A percentile compares a stretch with the other conserved stretches of the same genome.
phyloP scores from a whole-genome alignment of 2,329 filamentous ascomycete species.

The Huntiella savannae region DNA sequence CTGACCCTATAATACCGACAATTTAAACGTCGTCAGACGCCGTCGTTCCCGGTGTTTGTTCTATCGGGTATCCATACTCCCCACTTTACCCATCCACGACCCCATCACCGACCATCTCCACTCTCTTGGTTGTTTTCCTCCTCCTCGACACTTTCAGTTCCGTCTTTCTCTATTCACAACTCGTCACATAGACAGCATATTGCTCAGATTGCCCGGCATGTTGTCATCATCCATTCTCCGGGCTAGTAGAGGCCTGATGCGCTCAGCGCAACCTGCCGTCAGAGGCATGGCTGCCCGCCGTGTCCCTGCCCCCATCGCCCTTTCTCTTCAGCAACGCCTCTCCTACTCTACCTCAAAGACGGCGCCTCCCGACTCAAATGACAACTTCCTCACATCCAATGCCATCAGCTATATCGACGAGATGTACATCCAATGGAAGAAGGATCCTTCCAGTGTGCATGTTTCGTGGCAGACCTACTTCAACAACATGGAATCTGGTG shows the following conservation, averaged over 20 bases:
- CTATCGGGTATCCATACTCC: background rate
- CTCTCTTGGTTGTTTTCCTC: slow-evolving; percentile 6
- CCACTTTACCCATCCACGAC: background rate
- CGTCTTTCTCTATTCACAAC: background rate
- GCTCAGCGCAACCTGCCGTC: slow-evolving; percentile 27
- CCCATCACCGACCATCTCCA: background rate
- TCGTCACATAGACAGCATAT: background rate
- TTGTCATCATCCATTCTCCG: slow-evolving; percentile 11
- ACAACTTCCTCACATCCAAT: slow-evolving; percentile 91
- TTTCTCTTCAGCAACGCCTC: slow-evolving; percentile 24
- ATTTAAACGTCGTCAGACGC: background rate
- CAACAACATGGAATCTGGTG: slow-evolving; percentile 95
- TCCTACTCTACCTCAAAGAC: slow-evolving; percentile 30
- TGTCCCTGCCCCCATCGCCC: slow-evolving; percentile 26
- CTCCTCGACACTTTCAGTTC: slow-evolving; percentile 1
- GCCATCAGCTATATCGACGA: slow-evolving; percentile 98
- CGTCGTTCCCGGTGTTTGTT: background rate
- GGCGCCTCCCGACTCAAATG: slow-evolving; percentile 56
- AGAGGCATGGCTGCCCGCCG: slow-evolving; percentile 28
- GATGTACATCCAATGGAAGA: slow-evolving; percentile 98
- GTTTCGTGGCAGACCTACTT: slow-evolving; percentile 99
- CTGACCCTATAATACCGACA: slow-evolving; percentile 9
- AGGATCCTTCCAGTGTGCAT: slow-evolving; percentile 83
- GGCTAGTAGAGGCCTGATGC: slow-evolving; percentile 44
- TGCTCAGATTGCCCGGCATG: slow-evolving; percentile 3